Base-by-base conservation (phyloP, 345 rosid genomes). In the Camelina neglecta region DNA sequence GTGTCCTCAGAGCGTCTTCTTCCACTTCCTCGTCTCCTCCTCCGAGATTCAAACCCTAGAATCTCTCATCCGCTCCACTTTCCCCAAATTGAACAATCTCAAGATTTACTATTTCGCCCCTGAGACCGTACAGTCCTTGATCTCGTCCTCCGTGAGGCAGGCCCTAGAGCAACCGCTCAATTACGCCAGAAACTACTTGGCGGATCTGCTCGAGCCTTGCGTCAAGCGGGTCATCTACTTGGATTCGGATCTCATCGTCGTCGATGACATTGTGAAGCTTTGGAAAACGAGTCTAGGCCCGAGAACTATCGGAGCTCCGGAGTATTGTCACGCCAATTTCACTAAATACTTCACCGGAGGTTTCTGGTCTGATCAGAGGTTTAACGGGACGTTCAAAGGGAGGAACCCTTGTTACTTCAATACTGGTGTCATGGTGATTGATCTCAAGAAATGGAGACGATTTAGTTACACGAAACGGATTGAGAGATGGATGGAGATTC, bases 391-490 rank as follows among this genome's bases (percentile, higher is more conserved):
- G 24, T 74, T 24, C 8, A 55, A 45, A 8, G 86, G 86, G 33
- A 82, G 77, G 24, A 69, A 21, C 0, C 72, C 91, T 13, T 89
- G 94, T 36, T 89, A 89, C 72, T 89, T 89, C 87, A 89, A 89
- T 21, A 89, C 94, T 20, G 94, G 94, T 1, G 94, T 89, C 67
- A 89, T 89, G 94, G 85, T 89, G 81, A 83, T 89, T 73, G 94
- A 89, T 81, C 61, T 89, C 73, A 81, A 18, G 59, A 83, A 74
- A 66, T 89, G 94, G 91, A 83, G 89, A 60, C 57, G 74, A 13
- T 86, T 81, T 4, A 81, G 57, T 6, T 87, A 75, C 76, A 84
- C 86, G 6, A 76, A 66, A 18, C 50, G 73, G 63, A 84, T 89
- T 35, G 91, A 83, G 86, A 76, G 60, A 45, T 89, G 91, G 93